phyloP scores from a whole-genome alignment of 352 stramenopile species.

The Phytophthora multivora region DNA sequence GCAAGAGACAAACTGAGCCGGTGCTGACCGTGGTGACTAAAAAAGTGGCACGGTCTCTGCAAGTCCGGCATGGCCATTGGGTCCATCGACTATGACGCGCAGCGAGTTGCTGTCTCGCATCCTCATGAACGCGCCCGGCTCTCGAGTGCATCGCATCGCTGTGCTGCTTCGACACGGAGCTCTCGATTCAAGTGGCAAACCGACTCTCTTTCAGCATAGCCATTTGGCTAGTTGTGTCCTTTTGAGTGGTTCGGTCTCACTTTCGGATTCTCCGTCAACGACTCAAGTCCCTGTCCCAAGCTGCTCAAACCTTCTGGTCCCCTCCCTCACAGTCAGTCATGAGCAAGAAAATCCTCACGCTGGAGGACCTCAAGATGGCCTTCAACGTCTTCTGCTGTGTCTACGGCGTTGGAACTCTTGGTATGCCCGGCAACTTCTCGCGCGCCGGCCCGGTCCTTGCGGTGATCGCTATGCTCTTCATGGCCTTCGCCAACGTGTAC shows the following conservation, averaged over 20 bases:
- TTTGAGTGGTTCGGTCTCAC: constrained; percentile 6
- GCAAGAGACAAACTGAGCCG: constrained; percentile 1
- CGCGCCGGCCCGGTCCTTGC: constrained; percentile 47
- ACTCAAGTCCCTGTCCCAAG: constrained; percentile 13
- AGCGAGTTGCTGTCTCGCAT: constrained; percentile 19
- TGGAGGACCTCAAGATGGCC: constrained; percentile 54
- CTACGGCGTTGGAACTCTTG: constrained; percentile 16
- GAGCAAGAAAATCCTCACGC: constrained; percentile 42
- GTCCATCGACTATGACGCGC: constrained; percentile 9
- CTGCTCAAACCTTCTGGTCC: background rate
- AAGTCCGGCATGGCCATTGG: constrained; percentile 16
- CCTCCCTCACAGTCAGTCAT: too few relatives aligned
- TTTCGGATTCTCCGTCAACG: constrained; percentile 22
- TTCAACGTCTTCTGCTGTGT: constrained; percentile 40
- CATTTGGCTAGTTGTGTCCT: constrained; percentile 21
- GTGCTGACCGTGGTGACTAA: constrained; percentile 10
- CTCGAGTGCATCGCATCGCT: constrained; percentile 1
- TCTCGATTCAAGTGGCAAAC: background rate
- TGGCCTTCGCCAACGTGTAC: constrained; percentile 66
- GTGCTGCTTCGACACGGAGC: background rate
- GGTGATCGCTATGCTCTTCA: constrained; percentile 52
- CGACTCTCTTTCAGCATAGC: constrained; percentile 22
- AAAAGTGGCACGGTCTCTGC: constrained; percentile 6
- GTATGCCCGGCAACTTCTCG: constrained; percentile 42
- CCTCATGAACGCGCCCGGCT: constrained; percentile 12